Evolutionary conservation across 169 alveolate species (phyloP).

Genomic region (Eimeria necatrix): DNA sequence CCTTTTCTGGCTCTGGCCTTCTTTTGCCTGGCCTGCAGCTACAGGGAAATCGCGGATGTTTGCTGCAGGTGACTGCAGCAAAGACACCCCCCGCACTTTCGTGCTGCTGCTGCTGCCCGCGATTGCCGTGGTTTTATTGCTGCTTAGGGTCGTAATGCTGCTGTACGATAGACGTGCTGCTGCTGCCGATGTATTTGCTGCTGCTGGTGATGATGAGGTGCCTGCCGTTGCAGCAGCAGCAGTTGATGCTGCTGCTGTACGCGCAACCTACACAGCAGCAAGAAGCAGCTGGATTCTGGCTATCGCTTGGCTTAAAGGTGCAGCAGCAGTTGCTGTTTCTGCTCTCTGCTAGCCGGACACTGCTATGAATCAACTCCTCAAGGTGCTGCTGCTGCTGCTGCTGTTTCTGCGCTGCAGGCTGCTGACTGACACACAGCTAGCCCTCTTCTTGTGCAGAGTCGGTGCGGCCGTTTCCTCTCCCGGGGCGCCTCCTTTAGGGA

Average conservation of each 20-base stretch:
- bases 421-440: constrained; percentile 74
- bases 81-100: not conserved
- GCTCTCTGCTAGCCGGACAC: not conserved
- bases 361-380: not conserved
- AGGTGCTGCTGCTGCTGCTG: not conserved
- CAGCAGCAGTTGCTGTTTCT: constrained; percentile 36
- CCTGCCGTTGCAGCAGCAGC: not conserved
- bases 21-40: constrained; percentile 38
- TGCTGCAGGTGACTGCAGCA: constrained; percentile 25
- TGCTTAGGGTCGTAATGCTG: not conserved
- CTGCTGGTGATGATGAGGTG: too few species aligned
- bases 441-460: constrained; percentile 74
- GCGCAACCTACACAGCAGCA: not conserved
- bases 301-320: not conserved
- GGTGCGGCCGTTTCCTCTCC: constrained; percentile 39
- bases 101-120: constrained; percentile 41
- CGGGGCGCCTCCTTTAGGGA: constrained; percentile 46
- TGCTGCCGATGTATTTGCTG: not conserved
- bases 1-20: constrained; percentile 61
- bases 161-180: not conserved
- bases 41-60: constrained; percentile 20
- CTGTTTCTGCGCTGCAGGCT: constrained; percentile 54
- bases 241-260: not conserved
- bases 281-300: not conserved
- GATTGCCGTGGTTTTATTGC: not conserved